Percentiles rank a stretch among this genome's conserved stretches.
Conservation (phyloP, 1,284 basidiomycete genomes). For the Ustilago shanxiensis region DNA sequence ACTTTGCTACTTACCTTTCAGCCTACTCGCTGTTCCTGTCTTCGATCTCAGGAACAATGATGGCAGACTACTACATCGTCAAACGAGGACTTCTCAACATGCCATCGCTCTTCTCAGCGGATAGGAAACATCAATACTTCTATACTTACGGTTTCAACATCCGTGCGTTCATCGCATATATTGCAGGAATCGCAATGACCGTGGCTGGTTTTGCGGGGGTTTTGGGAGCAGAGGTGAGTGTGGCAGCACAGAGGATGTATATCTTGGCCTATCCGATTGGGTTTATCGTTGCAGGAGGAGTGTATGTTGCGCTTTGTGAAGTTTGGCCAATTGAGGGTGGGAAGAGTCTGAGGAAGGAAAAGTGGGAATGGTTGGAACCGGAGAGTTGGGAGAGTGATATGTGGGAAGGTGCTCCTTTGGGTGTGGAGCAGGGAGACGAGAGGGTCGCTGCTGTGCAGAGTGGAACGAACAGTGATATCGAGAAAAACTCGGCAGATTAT, state of each 20-base stretch:
- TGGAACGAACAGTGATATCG: constrained; percentile 18
- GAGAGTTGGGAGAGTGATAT: constrained; percentile 51
- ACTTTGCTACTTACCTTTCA: constrained; percentile 85
- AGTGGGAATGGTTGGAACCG: constrained; percentile 39
- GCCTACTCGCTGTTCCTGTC: constrained; percentile 74
- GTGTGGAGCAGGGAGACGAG: neutral
- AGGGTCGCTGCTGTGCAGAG: neutral
- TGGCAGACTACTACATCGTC: constrained; percentile 80
- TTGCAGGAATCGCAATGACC: constrained; percentile 84
- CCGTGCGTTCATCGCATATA: constrained; percentile 80
- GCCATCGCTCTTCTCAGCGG: constrained; percentile 72
- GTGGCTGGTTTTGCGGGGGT: constrained; percentile 79
- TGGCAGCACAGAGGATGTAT: constrained; percentile 64
- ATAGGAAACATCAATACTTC: constrained; percentile 75
- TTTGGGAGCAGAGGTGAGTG: constrained; percentile 58
- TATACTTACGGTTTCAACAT: constrained; percentile 78
- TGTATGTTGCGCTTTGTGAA: constrained; percentile 63
- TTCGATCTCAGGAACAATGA: constrained; percentile 70
- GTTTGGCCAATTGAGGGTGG: constrained; percentile 42
- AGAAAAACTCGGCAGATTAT: constrained; percentile 27
- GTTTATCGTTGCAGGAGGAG: constrained; percentile 63
- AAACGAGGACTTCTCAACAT: constrained; percentile 80
- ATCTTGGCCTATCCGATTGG: constrained; percentile 70
- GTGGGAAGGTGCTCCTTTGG: constrained; percentile 22
- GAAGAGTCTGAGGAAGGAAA: constrained; percentile 28